These are phyloP conservation scores for Bretziella fagacearum DNA, from an alignment of 2,329 filamentous ascomycete species.

Conservation along the genomic window DNA sequence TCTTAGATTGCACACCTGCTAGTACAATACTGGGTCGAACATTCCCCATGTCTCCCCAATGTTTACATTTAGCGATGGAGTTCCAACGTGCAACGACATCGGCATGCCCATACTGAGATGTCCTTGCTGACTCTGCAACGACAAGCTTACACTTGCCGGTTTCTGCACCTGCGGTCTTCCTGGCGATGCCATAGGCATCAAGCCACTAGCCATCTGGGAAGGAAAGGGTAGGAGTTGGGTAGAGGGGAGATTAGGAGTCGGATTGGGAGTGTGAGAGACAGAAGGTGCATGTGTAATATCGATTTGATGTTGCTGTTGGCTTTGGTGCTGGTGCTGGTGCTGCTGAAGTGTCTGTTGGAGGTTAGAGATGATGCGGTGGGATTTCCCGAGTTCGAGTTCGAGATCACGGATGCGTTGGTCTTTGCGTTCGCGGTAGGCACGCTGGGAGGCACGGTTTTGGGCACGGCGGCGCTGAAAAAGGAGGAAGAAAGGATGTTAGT, in stretches of 20 bases:
- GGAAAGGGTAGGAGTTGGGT: too few relatives aligned
- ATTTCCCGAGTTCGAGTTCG: constrained; percentile 13
- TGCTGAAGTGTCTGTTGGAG: neutral
- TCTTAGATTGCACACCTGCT: neutral
- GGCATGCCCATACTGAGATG: too few relatives aligned
- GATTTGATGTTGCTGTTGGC: neutral
- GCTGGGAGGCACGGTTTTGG: constrained; percentile 22
- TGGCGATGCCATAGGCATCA: too few relatives aligned
- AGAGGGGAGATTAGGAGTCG: too few relatives aligned
- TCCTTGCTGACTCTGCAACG: too few relatives aligned
- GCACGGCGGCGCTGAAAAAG: constrained; percentile 19
- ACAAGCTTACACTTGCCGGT: too few relatives aligned
- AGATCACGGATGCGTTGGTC: constrained; percentile 16
- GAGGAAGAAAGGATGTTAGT: constrained; percentile 9
- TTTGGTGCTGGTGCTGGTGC: neutral
- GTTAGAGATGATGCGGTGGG: constrained; percentile 16
- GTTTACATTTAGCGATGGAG: neutral
- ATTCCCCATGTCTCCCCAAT: neutral
- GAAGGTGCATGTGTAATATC: too few relatives aligned
- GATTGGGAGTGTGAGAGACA: too few relatives aligned
- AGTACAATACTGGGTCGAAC: neutral
- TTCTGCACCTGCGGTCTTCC: too few relatives aligned
- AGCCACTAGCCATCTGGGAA: too few relatives aligned
- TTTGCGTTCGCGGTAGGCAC: constrained; percentile 21
- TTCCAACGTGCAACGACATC: neutral